These are phyloP conservation scores for Xerophyta viscosa DNA, from an alignment of 106 monocot species.

Conservation along the genomic window DNA sequence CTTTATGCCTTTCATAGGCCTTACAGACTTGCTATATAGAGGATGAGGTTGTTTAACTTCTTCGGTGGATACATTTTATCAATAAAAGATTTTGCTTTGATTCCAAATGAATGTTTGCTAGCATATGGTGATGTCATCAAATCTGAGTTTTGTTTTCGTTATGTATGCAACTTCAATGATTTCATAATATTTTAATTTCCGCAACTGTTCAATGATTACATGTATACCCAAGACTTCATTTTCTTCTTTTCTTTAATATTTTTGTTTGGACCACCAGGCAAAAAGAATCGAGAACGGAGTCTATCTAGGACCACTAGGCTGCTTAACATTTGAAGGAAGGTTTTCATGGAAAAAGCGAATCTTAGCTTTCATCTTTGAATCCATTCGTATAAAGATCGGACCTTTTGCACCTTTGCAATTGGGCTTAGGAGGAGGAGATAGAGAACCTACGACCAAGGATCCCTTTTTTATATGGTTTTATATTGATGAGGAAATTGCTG, in stretches of 20 bases:
- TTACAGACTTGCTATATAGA: too few relatives aligned
- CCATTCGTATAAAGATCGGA: slow-evolving; percentile 59
- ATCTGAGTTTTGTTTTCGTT: too few relatives aligned
- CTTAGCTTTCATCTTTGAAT: slow-evolving; percentile 72
- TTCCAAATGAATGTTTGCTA: too few relatives aligned
- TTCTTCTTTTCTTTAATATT: too few relatives aligned
- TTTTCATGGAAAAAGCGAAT: slow-evolving; percentile 81
- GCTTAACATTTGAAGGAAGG: slow-evolving; percentile 76
- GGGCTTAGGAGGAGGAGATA: slow-evolving; percentile 35
- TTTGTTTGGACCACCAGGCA: slow-evolving; percentile 31
- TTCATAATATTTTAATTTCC: too few relatives aligned
- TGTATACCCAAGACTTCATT: too few relatives aligned
- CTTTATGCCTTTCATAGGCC: too few relatives aligned
- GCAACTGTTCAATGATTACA: not conserved
- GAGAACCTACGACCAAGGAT: slow-evolving; percentile 75
- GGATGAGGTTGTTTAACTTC: too few relatives aligned
- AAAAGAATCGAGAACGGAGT: slow-evolving; percentile 92
- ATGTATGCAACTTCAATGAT: too few relatives aligned
- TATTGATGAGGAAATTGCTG: slow-evolving; percentile 87
- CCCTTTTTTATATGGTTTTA: slow-evolving; percentile 97
- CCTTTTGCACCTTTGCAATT: slow-evolving; percentile 76
- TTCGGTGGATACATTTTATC: too few relatives aligned
- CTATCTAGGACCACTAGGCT: slow-evolving; percentile 70
- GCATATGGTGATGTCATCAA: too few relatives aligned
- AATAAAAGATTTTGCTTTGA: too few relatives aligned